Conservation (phyloP, 108 stramenopile genomes). For the Cylindrotheca fusiformis region DNA sequence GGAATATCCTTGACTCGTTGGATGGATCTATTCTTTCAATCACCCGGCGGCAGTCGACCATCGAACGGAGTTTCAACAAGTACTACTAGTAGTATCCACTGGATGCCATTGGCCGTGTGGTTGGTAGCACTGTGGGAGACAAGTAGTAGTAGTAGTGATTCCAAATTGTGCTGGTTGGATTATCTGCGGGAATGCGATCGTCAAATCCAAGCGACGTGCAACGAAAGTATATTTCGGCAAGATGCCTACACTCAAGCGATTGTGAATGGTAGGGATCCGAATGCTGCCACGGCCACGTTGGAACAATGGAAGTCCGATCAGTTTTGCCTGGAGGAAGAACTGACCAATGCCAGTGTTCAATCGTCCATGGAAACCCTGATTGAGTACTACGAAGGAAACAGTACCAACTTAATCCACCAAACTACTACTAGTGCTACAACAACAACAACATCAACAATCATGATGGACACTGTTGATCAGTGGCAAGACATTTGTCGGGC, state of each 20-base stretch:
- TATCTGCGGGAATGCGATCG: slow-evolving; percentile 1
- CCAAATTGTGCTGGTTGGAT: slow-evolving; percentile 8
- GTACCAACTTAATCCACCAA: too few relatives aligned
- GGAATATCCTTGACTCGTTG: slow-evolving; percentile 35
- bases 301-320: neutral
- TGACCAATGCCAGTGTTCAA: neutral
- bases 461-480: neutral
- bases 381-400: neutral
- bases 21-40: slow-evolving; percentile 17
- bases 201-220: neutral
- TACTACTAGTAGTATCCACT: neutral
- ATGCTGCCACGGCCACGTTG: too few relatives aligned
- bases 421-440: neutral
- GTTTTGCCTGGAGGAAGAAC: neutral
- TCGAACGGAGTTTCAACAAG: neutral
- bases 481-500: neutral
- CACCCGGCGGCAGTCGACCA: neutral
- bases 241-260: neutral
- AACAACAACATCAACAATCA: too few relatives aligned
- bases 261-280: neutral
- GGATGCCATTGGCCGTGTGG: slow-evolving; percentile 24
- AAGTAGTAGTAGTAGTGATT: neutral
- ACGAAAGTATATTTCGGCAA: neutral
- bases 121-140: slow-evolving; percentile 26
- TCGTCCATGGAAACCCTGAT: neutral